Percentiles rank a stretch among this genome's conserved stretches.
Evolutionary conservation across 1,284 basidiomycete species (phyloP).

Genomic region (Irpex rosettiformis): DNA sequence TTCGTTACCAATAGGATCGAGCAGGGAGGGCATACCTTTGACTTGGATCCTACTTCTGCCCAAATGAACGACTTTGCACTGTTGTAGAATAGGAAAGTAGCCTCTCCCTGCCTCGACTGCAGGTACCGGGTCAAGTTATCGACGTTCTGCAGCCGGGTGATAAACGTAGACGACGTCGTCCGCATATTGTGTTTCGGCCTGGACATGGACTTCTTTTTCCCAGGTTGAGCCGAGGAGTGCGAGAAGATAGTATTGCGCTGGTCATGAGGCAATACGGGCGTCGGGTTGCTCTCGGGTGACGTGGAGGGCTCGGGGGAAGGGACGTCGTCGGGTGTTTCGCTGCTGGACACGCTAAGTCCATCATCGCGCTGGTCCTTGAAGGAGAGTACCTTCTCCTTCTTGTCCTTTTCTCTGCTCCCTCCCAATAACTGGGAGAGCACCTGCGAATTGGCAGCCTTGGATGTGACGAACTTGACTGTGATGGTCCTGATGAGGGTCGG

Average conservation of each 20-base stretch:
- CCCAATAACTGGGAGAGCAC: conserved; percentile 67
- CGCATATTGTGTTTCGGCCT: conserved; percentile 86
- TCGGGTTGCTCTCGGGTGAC: conserved; percentile 30
- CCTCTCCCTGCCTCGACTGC: conserved; percentile 77
- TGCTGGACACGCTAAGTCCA: conserved; percentile 72
- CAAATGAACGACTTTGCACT: conserved; percentile 76
- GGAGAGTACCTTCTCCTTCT: conserved; percentile 42
- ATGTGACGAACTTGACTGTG: conserved; percentile 56
- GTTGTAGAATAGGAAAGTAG: conserved; percentile 84
- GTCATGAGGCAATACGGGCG: conserved; percentile 33
- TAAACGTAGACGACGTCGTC: conserved; percentile 86
- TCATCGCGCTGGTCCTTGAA: conserved; percentile 43
- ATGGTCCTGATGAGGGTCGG: conserved; percentile 64
- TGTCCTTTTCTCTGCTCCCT: conserved; percentile 56
- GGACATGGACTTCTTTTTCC: conserved; percentile 61
- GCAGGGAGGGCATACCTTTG: conserved; percentile 55
- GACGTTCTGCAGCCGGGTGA: conserved; percentile 76
- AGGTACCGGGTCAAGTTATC: conserved; percentile 76
- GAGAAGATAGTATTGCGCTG: conserved; percentile 40
- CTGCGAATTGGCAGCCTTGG: conserved; percentile 51
- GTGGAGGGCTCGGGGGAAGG: conserved; percentile 40
- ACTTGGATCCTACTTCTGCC: conserved; percentile 75
- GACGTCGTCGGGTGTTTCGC: conserved; percentile 63
- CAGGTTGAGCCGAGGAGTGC: conserved; percentile 34
- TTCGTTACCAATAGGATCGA: not conserved